Evolutionary conservation across 192 early-diverging fungal genomes (phyloP).

Genomic region (Diversispora eburnea): DNA sequence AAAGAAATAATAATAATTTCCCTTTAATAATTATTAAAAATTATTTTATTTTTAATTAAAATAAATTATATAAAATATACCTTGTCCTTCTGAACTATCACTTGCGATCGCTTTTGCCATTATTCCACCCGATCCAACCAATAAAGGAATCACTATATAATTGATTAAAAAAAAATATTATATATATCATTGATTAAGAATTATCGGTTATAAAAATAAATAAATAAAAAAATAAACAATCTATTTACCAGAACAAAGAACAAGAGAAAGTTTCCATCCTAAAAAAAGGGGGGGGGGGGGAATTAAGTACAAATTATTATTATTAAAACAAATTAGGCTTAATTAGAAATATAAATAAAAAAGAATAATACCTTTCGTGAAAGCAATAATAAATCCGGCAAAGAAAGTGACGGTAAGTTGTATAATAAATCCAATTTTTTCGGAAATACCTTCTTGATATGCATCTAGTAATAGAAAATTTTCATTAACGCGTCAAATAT

Average conservation of each 20-base stretch:
- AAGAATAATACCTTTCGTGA: conserved; percentile 42
- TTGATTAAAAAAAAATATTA: conserved; percentile 31
- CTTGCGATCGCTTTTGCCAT: neutral
- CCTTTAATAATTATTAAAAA: neutral
- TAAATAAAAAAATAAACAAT: conserved; percentile 9
- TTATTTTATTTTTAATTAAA: neutral
- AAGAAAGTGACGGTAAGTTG: conserved; percentile 64
- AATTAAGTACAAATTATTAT: conserved; percentile 20
- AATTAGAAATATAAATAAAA: neutral
- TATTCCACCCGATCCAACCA: neutral
- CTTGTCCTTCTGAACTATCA: neutral
- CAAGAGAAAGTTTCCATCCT: conserved; percentile 80
- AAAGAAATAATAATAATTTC: neutral
- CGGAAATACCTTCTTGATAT: conserved; percentile 84
- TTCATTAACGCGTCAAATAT: no score
- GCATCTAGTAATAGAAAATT: conserved; percentile 27
- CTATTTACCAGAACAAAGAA: conserved; percentile 57
- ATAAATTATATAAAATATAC: neutral
- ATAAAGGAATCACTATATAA: no score
- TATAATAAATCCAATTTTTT: conserved; percentile 76
- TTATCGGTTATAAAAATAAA: conserved; percentile 64
- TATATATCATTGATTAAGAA: conserved; percentile 15
- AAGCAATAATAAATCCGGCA: conserved; percentile 73
- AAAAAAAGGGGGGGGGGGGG: conserved; percentile 46
- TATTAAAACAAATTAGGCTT: conserved; percentile 3